Base-by-base conservation (phyloP, 2,329 filamentous ascomycete species). In the Ophiocordyceps camponoti-leonardi region DNA sequence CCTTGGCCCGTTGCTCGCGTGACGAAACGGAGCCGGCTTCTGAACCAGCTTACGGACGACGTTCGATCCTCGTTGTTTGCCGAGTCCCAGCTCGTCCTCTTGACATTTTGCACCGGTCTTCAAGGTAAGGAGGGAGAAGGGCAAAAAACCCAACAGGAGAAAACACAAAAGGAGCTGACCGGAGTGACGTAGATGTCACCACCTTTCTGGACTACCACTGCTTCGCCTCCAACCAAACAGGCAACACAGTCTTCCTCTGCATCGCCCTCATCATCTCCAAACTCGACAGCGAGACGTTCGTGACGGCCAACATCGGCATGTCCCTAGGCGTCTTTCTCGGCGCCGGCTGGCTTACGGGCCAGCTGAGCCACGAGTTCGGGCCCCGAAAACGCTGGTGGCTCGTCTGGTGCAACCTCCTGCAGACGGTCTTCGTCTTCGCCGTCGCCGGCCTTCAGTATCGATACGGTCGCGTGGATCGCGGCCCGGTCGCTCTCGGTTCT, bases 201-300 rank as follows among this genome's bases (percentile, higher is more conserved):
- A 69, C 74, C 2, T 79, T 77, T 54, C 72, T 72, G 20, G 73
- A 77, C 54, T 80, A 73, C 57, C 68, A 71, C 58, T 77, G 73
- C 54, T 79, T 80, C 56, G 72, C 73, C 14, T 78, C 74, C 28
- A 80, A 80, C 56, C 75, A 81, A 54, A 81, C 77, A 0, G 77
- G 77, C 48, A 81, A 80, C 59, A 79, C 75, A 2, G 69, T 80
- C 43, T 72, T 81, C 52, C 64, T 79, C 10, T 61, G 67, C 47
- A 54, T 72, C 12, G 73, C 72, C 28, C 62, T 77, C 46, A 60
- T 72, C 33, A 52, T 71, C 28, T 69, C 72, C 10, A 54, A 67
- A 33, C 57, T 71, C 48, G 61, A 69, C 50, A 63, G 66, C 41
- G 61, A 68, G 19, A 61, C 67, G 54, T 76, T 77, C 56, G 61